phyloP scores from a whole-genome alignment of 352 stramenopile species.

The Phytophthora podocarpi region DNA sequence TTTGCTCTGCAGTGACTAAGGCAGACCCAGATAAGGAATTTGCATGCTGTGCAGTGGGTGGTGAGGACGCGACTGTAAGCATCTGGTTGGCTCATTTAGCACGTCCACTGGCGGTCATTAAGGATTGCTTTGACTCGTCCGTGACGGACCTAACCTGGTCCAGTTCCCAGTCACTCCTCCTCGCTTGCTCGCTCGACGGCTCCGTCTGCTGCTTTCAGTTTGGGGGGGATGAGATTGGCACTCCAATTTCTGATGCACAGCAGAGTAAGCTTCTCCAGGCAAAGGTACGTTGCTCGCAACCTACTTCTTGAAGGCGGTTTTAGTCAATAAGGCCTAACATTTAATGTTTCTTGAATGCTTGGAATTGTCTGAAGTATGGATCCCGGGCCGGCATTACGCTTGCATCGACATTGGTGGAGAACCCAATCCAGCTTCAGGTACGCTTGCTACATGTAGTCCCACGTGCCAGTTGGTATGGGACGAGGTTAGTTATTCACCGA shows the following conservation, averaged over 20 bases:
- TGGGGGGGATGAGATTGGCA: slow-evolving; percentile 62
- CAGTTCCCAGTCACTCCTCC: slow-evolving; percentile 55
- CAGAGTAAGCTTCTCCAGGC: slow-evolving; percentile 84
- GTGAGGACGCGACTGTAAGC: slow-evolving; percentile 84
- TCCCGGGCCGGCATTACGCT: slow-evolving; percentile 81
- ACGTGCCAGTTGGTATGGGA: slow-evolving; percentile 11
- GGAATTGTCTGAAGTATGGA: slow-evolving; percentile 62
- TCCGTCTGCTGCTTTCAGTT: slow-evolving; percentile 89
- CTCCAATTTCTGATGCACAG: slow-evolving; percentile 66
- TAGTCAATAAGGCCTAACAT: not conserved
- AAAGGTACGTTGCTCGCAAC: slow-evolving; percentile 47
- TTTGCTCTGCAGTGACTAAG: slow-evolving; percentile 47
- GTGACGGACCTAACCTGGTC: slow-evolving; percentile 87
- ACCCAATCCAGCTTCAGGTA: slow-evolving; percentile 81
- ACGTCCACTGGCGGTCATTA: slow-evolving; percentile 77
- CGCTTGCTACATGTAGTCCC: not conserved
- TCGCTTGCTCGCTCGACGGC: slow-evolving; percentile 80
- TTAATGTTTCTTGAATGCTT: not conserved
- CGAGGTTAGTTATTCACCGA: not conserved
- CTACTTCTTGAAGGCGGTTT: not conserved
- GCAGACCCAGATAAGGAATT: slow-evolving; percentile 76
- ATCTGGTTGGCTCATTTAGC: slow-evolving; percentile 85
- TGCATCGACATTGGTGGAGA: slow-evolving; percentile 79
- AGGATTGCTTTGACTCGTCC: slow-evolving; percentile 84
- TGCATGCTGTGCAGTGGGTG: slow-evolving; percentile 82